Base-by-base conservation (phyloP, 2,329 filamentous ascomycete genomes). In the Didymella pinodella region DNA sequence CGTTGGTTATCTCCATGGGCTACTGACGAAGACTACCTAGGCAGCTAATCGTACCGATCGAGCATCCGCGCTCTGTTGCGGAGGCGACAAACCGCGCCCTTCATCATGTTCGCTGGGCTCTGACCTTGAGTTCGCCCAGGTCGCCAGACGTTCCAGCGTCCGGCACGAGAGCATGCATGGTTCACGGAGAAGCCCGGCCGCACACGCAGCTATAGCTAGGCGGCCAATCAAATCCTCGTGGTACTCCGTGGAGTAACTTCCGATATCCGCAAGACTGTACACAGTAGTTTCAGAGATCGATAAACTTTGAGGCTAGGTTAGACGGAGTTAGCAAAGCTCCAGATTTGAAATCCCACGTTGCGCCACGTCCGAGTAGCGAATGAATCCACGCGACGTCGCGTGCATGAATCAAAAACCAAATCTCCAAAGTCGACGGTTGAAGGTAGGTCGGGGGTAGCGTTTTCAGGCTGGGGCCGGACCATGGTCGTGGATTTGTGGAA, bases 381-480 rank as follows among this genome's bases (percentile, higher is more conserved):
- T 62, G 36, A 54, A 26, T 22, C 40, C 50, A 47, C 47, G 55
- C 14, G 31, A 16, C 25, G 47, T 44, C n/a, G 20, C 31, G 18
- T 43, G 44, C 53, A 59, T 57, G 57, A 58, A 48, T 59, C 56
- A 58, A 36, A 29, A 29, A 31, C 54, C 45, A 57, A 54, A 58
- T 48, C 34, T 48, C 47, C 8, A 40, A 49, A 26, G 45, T 41
- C 14, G 31, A 25, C 20, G 45, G 46, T 40, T 28, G 7, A 36
- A 34, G 11, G 40, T 49, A 12, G 22, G 22, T 22, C 22, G 22
- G 22, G 22, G 22, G 22, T 22, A 40, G 56, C 48, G 46, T 28
- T 18, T 20, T 41, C 4, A 54, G 32, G 41, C 29, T 45, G 36
- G 36, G 45, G 32, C 46, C 31, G 32, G 40, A 53, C 45, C 50